These are phyloP conservation scores for Hygrocybe coccinea DNA, from an alignment of 768 basidiomycete species.

Conservation along the genomic window DNA sequence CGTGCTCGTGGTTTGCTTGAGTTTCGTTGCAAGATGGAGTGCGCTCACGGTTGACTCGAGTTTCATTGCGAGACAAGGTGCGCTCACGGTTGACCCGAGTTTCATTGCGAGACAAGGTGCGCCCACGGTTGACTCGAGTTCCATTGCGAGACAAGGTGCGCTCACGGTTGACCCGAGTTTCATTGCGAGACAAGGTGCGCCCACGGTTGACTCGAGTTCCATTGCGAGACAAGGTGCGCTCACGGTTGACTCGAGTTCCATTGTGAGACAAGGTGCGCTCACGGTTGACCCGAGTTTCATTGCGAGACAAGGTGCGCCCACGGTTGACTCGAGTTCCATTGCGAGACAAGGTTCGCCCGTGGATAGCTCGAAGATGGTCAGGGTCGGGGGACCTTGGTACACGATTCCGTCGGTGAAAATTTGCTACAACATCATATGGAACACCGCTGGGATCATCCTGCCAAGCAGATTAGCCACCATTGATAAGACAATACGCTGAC, in stretches of 20 bases:
- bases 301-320: no score
- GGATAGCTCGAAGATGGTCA: neutral
- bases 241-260: no score
- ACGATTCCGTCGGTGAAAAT: neutral
- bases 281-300: no score
- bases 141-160: no score
- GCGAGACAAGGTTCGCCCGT: neutral
- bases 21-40: no score
- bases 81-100: no score
- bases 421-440: neutral
- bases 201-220: neutral
- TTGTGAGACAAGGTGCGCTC: no score
- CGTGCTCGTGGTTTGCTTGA: neutral
- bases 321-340: no score
- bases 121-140: neutral
- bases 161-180: neutral
- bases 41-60: no score
- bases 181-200: neutral
- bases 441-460: neutral
- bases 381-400: neutral
- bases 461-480: neutral
- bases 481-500: neutral
- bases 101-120: neutral
- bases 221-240: no score
- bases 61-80: neutral